These are phyloP conservation scores for Dunaliella primolecta DNA, from an alignment of 139 green algal genomes.

Conservation along the genomic window DNA sequence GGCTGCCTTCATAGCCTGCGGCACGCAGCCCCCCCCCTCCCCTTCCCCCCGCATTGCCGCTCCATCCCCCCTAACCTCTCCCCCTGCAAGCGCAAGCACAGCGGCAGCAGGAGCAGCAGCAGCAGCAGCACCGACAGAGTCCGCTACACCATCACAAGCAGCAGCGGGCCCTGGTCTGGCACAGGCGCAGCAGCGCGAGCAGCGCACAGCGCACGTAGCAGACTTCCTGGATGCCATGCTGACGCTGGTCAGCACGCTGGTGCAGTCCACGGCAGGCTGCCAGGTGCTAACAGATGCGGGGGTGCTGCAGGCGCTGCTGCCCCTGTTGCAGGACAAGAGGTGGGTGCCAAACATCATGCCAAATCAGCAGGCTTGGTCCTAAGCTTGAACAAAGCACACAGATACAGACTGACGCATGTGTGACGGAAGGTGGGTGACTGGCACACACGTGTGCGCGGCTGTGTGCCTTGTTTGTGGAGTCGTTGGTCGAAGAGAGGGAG, in stretches of 20 bases:
- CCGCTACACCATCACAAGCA: background rate
- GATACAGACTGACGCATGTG: background rate
- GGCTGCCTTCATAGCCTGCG: constrained; percentile 13
- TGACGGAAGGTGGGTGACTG: background rate
- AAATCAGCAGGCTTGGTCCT: too few species aligned
- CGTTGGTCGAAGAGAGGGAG: too few species aligned
- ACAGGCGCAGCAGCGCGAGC: background rate
- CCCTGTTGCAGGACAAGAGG: constrained; percentile 62
- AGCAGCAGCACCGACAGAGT: background rate
- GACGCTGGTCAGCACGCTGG: constrained; percentile 69
- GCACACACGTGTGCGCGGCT: background rate
- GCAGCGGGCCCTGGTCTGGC: too few species aligned
- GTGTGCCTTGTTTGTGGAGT: background rate
- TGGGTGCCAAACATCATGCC: constrained; percentile 3
- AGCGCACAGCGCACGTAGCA: background rate
- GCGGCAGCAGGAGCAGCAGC: background rate
- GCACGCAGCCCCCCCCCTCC: background rate
- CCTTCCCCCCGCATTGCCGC: background rate
- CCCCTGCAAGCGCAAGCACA: background rate
- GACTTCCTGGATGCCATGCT: constrained; percentile 85
- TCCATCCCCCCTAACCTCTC: background rate
- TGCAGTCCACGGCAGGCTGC: constrained; percentile 58
- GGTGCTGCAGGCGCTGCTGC: constrained; percentile 81
- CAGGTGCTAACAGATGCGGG: constrained; percentile 75
- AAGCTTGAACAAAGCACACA: too few species aligned